Evolutionary conservation across 495 filamentous ascomycete species (phyloP).

Genomic region (Penicillium turbatum): DNA sequence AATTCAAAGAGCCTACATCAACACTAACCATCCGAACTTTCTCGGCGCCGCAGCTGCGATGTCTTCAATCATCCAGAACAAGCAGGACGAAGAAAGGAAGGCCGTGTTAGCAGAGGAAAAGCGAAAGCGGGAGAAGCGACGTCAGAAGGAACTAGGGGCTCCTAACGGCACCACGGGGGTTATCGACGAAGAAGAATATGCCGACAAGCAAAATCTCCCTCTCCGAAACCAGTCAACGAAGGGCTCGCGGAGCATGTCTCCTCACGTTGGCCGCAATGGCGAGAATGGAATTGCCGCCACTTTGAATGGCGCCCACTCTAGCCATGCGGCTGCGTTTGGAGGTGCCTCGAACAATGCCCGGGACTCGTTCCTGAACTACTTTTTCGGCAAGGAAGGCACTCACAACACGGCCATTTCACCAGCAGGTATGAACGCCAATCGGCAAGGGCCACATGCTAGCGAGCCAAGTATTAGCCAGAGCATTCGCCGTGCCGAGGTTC

Average conservation of each 20-base stretch:
- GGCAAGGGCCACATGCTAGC: slow-evolving; percentile 66
- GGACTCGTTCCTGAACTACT: slow-evolving; percentile 96
- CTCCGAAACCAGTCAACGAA: slow-evolving; percentile 59
- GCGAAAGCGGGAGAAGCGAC: slow-evolving; percentile 74
- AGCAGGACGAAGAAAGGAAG: slow-evolving; percentile 89
- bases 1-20: slow-evolving; percentile 97
- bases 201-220: slow-evolving; percentile 49
- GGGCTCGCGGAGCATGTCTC: slow-evolving; percentile 71
- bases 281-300: slow-evolving; percentile 59
- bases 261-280: slow-evolving; percentile 60
- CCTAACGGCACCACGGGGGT: slow-evolving; percentile 68
- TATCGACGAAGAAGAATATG: slow-evolving; percentile 62
- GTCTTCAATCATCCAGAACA: slow-evolving; percentile 89
- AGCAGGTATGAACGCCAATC: slow-evolving; percentile 38
- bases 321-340: slow-evolving; percentile 56
- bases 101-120: slow-evolving; percentile 74
- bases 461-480: slow-evolving; percentile 83
- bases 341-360: slow-evolving; percentile 51
- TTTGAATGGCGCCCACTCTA: slow-evolving; percentile 62
- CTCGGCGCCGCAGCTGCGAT: slow-evolving; percentile 96
- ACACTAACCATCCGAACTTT: slow-evolving; percentile 99
- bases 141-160: slow-evolving; percentile 71
- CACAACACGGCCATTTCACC: slow-evolving; percentile 37
- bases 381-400: slow-evolving; percentile 87
- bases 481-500: slow-evolving; percentile 67